These are phyloP conservation scores for Rutstroemia sydowiana DNA, from an alignment of 2,329 filamentous ascomycete genomes.

Conservation along the genomic window DNA sequence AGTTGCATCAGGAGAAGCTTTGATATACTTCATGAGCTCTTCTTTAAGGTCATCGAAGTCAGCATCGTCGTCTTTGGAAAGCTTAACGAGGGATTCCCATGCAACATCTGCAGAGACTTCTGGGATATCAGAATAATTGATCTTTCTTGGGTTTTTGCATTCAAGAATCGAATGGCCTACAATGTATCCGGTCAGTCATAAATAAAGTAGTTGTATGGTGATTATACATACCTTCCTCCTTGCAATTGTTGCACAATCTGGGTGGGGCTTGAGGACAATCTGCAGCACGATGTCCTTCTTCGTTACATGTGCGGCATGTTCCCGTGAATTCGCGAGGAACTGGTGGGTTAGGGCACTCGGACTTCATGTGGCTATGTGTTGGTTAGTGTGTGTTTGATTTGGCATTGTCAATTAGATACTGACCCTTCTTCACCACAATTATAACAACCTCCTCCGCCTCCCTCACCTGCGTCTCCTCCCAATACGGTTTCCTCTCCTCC, in stretches of 20 bases:
- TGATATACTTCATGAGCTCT: conserved; percentile 53
- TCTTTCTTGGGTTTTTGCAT: conserved; percentile 53
- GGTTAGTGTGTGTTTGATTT: conserved; percentile 13
- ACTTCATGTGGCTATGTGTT: conserved; percentile 48
- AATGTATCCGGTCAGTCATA: not conserved
- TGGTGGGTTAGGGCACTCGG: conserved; percentile 51
- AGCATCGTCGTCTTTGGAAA: conserved; percentile 36
- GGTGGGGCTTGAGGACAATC: conserved; percentile 57
- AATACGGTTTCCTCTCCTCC: no score
- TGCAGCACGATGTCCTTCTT: conserved; percentile 47
- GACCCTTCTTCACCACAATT: conserved; percentile 58
- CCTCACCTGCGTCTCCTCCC: conserved; percentile 8
- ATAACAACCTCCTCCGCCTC: conserved; percentile 15
- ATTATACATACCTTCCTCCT: conserved; percentile 44
- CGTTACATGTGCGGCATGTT: conserved; percentile 50
- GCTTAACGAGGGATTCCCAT: conserved; percentile 48
- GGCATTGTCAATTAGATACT: conserved; percentile 33
- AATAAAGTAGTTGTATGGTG: not conserved
- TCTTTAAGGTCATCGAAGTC: conserved; percentile 59
- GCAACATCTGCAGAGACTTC: conserved; percentile 46
- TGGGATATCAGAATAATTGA: conserved; percentile 46
- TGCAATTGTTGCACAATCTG: conserved; percentile 53
- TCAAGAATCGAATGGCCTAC: conserved; percentile 47
- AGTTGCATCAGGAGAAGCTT: conserved; percentile 49
- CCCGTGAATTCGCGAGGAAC: conserved; percentile 43